These are phyloP conservation scores for Gamsiella multidivaricata DNA, from an alignment of 192 early-diverging fungal genomes.

Conservation along the genomic window DNA sequence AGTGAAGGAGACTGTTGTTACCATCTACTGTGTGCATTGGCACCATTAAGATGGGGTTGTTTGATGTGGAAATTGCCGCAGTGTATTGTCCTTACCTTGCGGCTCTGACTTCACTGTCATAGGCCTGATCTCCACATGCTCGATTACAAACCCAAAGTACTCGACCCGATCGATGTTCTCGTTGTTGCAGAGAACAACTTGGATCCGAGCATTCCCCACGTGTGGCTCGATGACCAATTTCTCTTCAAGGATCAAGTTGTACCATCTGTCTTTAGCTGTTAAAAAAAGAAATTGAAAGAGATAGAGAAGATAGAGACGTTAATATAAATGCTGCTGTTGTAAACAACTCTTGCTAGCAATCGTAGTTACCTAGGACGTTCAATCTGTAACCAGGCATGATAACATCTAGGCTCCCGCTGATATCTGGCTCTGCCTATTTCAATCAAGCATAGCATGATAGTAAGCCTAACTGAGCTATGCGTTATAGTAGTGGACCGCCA, in stretches of 20 bases:
- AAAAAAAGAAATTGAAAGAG: background rate
- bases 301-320: background rate
- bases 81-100: constrained; percentile 1
- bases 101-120: background rate
- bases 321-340: background rate
- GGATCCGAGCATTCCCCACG: constrained; percentile 3
- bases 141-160: constrained; percentile 23
- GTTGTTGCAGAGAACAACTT: constrained; percentile 27
- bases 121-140: constrained; percentile 38
- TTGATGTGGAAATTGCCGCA: background rate
- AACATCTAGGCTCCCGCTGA: constrained; percentile 28
- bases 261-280: constrained; percentile 10
- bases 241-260: constrained; percentile 34
- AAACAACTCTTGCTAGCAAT: background rate
- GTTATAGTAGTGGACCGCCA: too few relatives aligned
- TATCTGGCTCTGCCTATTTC: constrained; percentile 30
- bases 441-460: background rate
- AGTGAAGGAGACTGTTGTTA: background rate
- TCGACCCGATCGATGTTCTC: constrained; percentile 2
- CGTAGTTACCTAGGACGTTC: background rate
- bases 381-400: constrained; percentile 10
- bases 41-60: background rate
- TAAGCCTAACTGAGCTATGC: background rate
- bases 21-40: background rate
- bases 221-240: constrained; percentile 30